Evolutionary conservation across 169 alveolate genomes (phyloP).

Genomic region (Eimeria acervulina): DNA sequence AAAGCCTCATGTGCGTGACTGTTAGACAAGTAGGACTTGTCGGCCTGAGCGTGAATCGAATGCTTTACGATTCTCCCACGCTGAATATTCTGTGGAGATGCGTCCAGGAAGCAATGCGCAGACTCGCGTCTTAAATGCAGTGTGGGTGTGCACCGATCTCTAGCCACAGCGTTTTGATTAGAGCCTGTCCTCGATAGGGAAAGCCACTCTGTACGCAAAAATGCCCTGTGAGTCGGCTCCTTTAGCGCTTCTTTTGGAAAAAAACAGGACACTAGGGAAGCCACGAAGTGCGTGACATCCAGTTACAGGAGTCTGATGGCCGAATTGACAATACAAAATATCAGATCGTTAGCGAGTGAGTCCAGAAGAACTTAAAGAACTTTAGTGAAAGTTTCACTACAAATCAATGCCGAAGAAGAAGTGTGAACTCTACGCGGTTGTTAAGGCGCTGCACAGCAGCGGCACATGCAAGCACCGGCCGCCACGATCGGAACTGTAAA

Average conservation of each 20-base stretch:
- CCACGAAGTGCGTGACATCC: conserved; percentile 53
- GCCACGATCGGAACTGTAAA: conserved; percentile 32
- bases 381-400: not conserved
- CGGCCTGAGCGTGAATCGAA: not conserved
- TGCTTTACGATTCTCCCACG: not conserved
- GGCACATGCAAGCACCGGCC: conserved; percentile 73
- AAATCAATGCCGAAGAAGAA: conserved; percentile 10
- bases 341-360: conserved; percentile 20
- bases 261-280: conserved; percentile 46
- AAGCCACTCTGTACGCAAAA: not conserved
- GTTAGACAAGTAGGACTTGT: not conserved
- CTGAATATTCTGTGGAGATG: not conserved
- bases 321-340: conserved; percentile 3
- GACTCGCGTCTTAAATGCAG: not conserved
- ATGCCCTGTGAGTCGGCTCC: not conserved
- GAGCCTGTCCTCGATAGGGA: not conserved
- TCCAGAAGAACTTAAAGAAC: conserved; percentile 17
- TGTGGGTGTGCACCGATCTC: conserved; percentile 14
- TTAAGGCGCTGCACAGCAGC: conserved; percentile 55
- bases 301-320: not conserved
- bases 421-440: conserved; percentile 19
- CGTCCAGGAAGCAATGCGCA: not conserved
- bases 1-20: not conserved
- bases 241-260: not conserved
- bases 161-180: not conserved